Evolutionary conservation across 345 rosid species (phyloP).

Genomic region (Viola odorata): DNA sequence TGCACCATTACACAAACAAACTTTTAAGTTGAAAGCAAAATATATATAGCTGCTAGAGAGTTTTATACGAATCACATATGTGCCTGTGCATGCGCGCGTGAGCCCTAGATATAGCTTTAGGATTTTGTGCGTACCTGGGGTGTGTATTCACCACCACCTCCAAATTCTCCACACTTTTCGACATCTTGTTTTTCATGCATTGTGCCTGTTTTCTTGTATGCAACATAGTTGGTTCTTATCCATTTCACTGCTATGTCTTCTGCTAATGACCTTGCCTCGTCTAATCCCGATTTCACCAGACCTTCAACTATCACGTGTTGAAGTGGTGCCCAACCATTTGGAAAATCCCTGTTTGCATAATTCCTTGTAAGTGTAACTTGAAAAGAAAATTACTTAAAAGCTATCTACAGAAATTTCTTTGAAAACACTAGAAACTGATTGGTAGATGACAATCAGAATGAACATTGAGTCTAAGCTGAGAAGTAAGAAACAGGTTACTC

Average conservation of each 20-base stretch:
- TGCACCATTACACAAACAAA: neutral
- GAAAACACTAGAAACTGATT: neutral
- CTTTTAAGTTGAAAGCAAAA: neutral
- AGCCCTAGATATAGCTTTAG: neutral
- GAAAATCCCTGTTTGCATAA: constrained; percentile 64
- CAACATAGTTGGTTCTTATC: constrained; percentile 60
- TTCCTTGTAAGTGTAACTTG: neutral
- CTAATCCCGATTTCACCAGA: constrained; percentile 41
- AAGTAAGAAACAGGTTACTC: constrained; percentile 3
- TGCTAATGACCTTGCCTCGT: constrained; percentile 58
- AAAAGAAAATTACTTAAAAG: no score
- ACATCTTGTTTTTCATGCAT: constrained; percentile 55
- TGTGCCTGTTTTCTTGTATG: constrained; percentile 46
- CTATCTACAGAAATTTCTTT: no score
- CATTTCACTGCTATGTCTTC: constrained; percentile 68
- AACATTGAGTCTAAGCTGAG: no score
- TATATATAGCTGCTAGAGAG: neutral
- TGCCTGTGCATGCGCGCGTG: no score
- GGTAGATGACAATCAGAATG: neutral
- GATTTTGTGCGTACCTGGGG: constrained; percentile 46
- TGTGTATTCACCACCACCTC: constrained; percentile 64
- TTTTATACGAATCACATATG: no score
- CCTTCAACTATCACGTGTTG: constrained; percentile 83
- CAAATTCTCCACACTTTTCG: constrained; percentile 42
- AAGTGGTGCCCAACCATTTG: constrained; percentile 92